These are phyloP conservation scores for Pythium coloratum DNA, from an alignment of 352 stramenopile species.

Conservation along the genomic window DNA sequence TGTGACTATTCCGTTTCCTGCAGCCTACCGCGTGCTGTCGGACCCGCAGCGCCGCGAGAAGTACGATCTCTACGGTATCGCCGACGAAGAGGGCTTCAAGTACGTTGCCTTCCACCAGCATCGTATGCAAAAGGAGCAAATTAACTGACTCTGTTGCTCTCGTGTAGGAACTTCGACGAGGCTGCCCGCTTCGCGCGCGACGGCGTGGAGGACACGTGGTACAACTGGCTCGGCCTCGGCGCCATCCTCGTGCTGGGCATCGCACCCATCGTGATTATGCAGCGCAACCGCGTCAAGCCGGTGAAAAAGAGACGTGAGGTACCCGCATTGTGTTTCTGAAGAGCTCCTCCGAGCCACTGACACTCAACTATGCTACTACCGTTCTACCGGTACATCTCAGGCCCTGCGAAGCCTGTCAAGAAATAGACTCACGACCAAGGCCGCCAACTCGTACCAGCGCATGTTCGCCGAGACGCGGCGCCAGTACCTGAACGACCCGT, in stretches of 20 bases:
- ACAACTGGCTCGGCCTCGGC: slow-evolving; percentile 70
- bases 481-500: slow-evolving; percentile 53
- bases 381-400: slow-evolving; percentile 19
- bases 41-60: slow-evolving; percentile 73
- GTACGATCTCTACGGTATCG: slow-evolving; percentile 80
- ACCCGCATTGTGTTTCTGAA: background rate
- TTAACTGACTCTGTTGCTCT: background rate
- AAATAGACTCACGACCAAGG: slow-evolving; percentile 66
- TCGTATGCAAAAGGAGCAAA: background rate
- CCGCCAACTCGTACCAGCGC: slow-evolving; percentile 45
- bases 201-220: slow-evolving; percentile 66
- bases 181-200: slow-evolving; percentile 63
- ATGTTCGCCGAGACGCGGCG: slow-evolving; percentile 47
- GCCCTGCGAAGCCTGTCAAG: slow-evolving; percentile 68
- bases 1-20: background rate
- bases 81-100: slow-evolving; percentile 75
- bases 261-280: slow-evolving; percentile 68
- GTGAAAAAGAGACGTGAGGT: slow-evolving; percentile 77
- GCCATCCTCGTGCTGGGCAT: slow-evolving; percentile 53
- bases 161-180: slow-evolving; percentile 73
- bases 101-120: slow-evolving; percentile 29
- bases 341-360: background rate
- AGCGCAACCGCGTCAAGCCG: slow-evolving; percentile 69
- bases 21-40: slow-evolving; percentile 76
- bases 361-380: background rate